A percentile compares a stretch with the other conserved stretches of the same genome.
phyloP scores from a whole-genome alignment of 2,329 filamentous ascomycete genomes.

The Aspergillus glaucus region DNA sequence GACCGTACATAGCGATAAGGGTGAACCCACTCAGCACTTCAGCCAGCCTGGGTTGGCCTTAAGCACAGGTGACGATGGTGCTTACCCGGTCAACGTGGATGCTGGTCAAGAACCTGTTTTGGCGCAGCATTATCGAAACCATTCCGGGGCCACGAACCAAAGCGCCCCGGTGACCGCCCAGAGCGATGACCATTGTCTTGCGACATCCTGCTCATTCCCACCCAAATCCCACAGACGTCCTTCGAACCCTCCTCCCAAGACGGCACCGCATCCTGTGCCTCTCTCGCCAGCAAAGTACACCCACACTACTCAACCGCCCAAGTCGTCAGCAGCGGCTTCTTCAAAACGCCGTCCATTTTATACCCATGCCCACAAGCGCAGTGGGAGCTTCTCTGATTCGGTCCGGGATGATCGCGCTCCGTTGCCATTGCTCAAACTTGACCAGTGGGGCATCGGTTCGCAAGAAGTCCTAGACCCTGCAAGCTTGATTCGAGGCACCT shows the following conservation, averaged over 20 bases:
- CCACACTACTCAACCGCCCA: constrained; percentile 13
- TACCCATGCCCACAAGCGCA: constrained; percentile 65
- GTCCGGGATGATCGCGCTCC: constrained; percentile 61
- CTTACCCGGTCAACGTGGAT: not conserved
- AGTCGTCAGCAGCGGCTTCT: constrained; percentile 24
- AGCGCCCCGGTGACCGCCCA: constrained; percentile 32
- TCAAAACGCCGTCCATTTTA: constrained; percentile 43
- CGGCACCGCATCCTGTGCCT: constrained; percentile 38
- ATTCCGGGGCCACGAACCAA: constrained; percentile 29
- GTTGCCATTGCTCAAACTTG: constrained; percentile 42
- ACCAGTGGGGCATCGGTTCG: constrained; percentile 37
- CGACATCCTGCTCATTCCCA: constrained; percentile 56
- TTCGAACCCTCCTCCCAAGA: constrained; percentile 26
- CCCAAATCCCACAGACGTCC: constrained; percentile 39
- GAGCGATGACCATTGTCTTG: constrained; percentile 50
- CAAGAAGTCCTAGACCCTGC: constrained; percentile 66
- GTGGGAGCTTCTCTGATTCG: constrained; percentile 81
- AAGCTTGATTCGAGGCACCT: constrained; percentile 77
- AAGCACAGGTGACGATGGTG: not conserved
- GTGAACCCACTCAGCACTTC: constrained; percentile 13
- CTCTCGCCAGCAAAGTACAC: constrained; percentile 12
- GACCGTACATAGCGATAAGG: constrained; percentile 41
- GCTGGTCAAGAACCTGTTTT: constrained; percentile 8
- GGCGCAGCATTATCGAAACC: constrained; percentile 27
- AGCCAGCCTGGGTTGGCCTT: constrained; percentile 6